Evolutionary conservation across 2,329 filamentous ascomycete genomes (phyloP).

Genomic region (Tolypocladium ovalisporum): DNA sequence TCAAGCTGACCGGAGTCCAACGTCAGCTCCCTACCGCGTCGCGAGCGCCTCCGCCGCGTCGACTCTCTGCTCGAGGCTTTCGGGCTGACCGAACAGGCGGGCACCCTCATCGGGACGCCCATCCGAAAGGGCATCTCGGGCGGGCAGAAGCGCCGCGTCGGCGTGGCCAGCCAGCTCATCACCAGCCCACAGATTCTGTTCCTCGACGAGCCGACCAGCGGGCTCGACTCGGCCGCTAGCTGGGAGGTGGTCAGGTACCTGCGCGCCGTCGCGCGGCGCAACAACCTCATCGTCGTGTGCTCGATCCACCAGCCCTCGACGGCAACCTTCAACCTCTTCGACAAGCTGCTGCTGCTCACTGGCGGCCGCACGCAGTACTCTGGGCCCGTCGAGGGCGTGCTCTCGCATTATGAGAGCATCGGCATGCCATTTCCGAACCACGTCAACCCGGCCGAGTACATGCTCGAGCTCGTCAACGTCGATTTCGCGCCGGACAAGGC

Average conservation of each 20-base stretch:
- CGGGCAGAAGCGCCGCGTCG: conserved; percentile 72
- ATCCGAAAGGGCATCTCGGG: conserved; percentile 76
- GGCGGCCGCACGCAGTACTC: conserved; percentile 62
- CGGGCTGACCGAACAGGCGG: conserved; percentile 57
- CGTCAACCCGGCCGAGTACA: conserved; percentile 70
- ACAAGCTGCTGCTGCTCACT: conserved; percentile 66
- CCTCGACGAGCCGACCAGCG: conserved; percentile 75
- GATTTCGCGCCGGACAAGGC: conserved; percentile 52
- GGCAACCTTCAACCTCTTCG: conserved; percentile 68
- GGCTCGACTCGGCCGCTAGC: conserved; percentile 67
- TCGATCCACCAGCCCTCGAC: conserved; percentile 83
- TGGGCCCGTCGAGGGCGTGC: conserved; percentile 47
- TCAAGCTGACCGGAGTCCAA: neutral
- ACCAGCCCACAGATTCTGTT: conserved; percentile 74
- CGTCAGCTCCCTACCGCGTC: conserved; percentile 26
- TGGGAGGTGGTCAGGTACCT: conserved; percentile 69
- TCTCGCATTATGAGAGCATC: conserved; percentile 51
- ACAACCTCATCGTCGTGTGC: conserved; percentile 67
- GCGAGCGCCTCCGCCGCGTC: conserved; percentile 52
- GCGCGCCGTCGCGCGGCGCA: conserved; percentile 50
- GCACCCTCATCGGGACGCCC: conserved; percentile 69
- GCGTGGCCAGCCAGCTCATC: conserved; percentile 71
- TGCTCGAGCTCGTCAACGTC: conserved; percentile 68
- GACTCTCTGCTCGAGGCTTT: conserved; percentile 59
- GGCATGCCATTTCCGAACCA: conserved; percentile 55